phyloP scores from a whole-genome alignment of 2,329 filamentous ascomycete species.

The Colletotrichum siamense region DNA sequence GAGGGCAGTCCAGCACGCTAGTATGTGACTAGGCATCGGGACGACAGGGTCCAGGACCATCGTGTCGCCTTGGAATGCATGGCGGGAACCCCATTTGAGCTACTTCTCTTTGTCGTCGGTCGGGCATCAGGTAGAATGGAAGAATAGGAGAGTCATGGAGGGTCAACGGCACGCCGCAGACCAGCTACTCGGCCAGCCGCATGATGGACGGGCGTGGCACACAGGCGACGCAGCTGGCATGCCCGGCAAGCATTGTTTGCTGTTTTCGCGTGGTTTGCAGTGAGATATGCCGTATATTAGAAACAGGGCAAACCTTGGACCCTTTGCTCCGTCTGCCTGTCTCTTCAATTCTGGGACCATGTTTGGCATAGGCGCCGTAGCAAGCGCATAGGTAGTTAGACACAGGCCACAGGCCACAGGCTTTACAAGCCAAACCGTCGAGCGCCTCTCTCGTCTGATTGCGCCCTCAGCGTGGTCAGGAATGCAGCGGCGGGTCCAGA shows the following conservation, averaged over 20 bases:
- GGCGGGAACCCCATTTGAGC: background rate
- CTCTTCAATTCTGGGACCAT: background rate
- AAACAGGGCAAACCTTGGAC: background rate
- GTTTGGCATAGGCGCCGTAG: background rate
- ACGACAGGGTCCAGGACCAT: background rate
- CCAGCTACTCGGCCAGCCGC: slow-evolving; percentile 12
- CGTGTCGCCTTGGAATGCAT: background rate
- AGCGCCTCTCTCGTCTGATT: background rate
- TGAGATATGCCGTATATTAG: background rate
- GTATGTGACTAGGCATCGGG: background rate
- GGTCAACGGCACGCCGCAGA: slow-evolving; percentile 6
- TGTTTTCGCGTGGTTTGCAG: background rate
- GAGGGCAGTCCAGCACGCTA: background rate
- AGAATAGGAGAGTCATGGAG: background rate
- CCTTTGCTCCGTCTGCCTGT: background rate
- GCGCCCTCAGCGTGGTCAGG: background rate
- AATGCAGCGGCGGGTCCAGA: background rate
- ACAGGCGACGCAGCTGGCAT: background rate
- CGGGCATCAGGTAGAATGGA: background rate
- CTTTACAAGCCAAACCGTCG: background rate
- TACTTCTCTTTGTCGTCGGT: background rate
- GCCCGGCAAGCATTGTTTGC: background rate
- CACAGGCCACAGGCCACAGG: background rate
- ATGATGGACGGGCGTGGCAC: background rate
- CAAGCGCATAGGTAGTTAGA: background rate